Base-by-base conservation (phyloP, 345 rosid species). In the Murraya koenigii region DNA sequence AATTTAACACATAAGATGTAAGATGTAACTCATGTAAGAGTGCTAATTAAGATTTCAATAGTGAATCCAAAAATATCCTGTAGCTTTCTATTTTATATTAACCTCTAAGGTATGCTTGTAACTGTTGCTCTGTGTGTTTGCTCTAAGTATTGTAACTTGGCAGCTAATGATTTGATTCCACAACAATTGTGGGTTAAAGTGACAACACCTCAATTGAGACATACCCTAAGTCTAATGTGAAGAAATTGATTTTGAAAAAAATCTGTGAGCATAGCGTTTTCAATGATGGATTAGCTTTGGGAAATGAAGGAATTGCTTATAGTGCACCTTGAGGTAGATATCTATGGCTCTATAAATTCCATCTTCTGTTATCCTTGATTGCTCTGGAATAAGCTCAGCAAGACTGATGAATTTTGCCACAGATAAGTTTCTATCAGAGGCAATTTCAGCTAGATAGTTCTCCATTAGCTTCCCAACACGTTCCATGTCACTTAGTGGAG, bases 401-500 rank as follows among this genome's bases (percentile, higher is more conserved):
- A 95, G 86, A 72, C 78, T 77, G 11, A 85, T 90, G 84, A 95
- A 93, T 71, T 83, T 91, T 28, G 89, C 75, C 47, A 92, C 89
- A 8, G 87, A 71, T 65, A 92, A 79, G 75, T 92, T 93, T 22
- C 90, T 78, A 71, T 95, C 97, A 3, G 98, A 84, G 35, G 99
- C 96, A 62, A 95, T 91, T 79, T 95, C 99, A 32, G 98, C 92
- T 7, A 93, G 81, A 82, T 91, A 93, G 84, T 75, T 93, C 87
- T 96, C 99, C 97, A 93, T 86, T 4, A 96, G 81, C 90, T 88
- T 91, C 75, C 92, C 99, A 56, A 93, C 98, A 13, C 89, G 89
- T 81, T 92, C 96, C 93, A 87, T 81, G 73, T 92, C 97, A 64
- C 79, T 82, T 49, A 81, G 79, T 13, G 82, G 82, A 63, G 87